These are phyloP conservation scores for Phytophthora tubulina DNA, from an alignment of 352 stramenopile genomes.

Conservation along the genomic window DNA sequence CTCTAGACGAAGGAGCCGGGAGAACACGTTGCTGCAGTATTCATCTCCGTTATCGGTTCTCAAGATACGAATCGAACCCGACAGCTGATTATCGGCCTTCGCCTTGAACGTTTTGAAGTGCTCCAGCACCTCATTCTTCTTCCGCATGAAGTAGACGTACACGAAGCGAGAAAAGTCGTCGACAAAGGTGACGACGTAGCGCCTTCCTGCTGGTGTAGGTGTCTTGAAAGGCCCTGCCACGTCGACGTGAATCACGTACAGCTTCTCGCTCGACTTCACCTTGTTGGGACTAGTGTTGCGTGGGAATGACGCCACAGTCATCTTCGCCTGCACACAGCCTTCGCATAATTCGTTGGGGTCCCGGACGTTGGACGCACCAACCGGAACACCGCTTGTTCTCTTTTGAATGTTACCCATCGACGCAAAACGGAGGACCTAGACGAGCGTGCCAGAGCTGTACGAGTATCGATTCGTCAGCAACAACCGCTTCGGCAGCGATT, in stretches of 20 bases:
- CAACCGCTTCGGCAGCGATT: not conserved
- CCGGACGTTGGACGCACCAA: not conserved
- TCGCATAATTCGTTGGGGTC: slow-evolving; percentile 1
- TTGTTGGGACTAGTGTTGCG: not conserved
- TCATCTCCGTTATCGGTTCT: not conserved
- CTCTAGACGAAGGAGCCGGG: not conserved
- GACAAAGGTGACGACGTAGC: no score
- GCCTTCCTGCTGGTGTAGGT: no score
- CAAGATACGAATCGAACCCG: not conserved
- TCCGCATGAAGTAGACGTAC: slow-evolving; percentile 3
- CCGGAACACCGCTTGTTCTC: not conserved
- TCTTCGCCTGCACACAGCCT: not conserved
- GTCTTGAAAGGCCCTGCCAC: not conserved
- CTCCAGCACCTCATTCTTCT: slow-evolving; percentile 1
- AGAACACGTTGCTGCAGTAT: not conserved
- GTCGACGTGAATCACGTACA: not conserved
- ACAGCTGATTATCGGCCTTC: not conserved
- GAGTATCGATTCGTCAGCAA: not conserved
- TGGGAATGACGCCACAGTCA: not conserved
- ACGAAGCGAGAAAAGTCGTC: slow-evolving; percentile 1
- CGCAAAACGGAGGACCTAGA: not conserved
- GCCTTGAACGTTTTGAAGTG: not conserved
- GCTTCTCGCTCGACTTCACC: not conserved
- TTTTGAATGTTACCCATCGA: not conserved
- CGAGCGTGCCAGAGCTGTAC: not conserved